phyloP scores from a whole-genome alignment of 202 grass and related monocot genomes.

The Bolboschoenoplectus hybrid region DNA sequence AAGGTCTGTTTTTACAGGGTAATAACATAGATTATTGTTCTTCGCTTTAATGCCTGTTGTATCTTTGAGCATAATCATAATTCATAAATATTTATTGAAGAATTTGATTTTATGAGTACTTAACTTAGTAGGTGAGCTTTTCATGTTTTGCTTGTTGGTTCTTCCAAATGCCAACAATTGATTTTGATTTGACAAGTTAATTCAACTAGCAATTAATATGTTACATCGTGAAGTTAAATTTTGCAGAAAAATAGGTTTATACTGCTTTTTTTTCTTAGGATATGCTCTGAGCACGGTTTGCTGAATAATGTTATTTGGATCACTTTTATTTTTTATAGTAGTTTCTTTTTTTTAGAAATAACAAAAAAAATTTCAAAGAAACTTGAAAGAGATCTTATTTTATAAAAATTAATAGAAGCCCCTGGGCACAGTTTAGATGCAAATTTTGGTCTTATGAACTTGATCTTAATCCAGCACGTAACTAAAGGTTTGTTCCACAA shows the following conservation, averaged over 20 bases:
- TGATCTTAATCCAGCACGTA: no score
- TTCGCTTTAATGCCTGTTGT: constrained; percentile 24
- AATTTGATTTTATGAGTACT: not conserved
- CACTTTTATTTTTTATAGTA: not conserved
- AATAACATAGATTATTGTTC: not conserved
- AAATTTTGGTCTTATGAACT: not conserved
- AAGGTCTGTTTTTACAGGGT: not conserved
- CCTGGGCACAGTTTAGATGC: not conserved
- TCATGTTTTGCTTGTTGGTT: not conserved
- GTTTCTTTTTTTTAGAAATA: not conserved
- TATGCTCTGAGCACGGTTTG: not conserved
- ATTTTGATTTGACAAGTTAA: not conserved
- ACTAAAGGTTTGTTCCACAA: no score
- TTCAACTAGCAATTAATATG: not conserved
- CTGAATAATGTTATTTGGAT: not conserved
- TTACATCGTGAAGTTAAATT: not conserved
- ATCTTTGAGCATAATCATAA: constrained; percentile 8
- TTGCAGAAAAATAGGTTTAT: not conserved
- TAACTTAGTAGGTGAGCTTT: not conserved
- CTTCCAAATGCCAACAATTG: not conserved
- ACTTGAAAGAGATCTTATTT: no score
- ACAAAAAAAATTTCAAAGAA: no score
- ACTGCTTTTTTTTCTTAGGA: not conserved
- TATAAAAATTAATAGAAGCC: not conserved
- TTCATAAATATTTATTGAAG: not conserved